phyloP scores from a whole-genome alignment of 2,329 filamentous ascomycete species.

The Cordyceps militaris region DNA sequence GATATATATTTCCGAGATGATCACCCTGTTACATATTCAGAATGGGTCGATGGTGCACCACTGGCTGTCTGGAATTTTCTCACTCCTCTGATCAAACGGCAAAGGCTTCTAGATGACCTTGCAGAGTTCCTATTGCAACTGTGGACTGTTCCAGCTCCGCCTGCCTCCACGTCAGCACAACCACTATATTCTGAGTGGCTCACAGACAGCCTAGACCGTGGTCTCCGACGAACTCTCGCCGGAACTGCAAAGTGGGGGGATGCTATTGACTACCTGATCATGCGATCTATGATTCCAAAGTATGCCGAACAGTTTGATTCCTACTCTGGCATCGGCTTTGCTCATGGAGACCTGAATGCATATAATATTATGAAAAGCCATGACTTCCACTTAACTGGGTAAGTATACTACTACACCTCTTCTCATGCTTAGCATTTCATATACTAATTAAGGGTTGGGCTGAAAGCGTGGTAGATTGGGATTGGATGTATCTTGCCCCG shows the following conservation, averaged over 20 bases:
- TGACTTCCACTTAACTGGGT: constrained; percentile 1
- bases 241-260: not conserved
- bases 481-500: constrained; percentile 2
- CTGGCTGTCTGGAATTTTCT: not conserved
- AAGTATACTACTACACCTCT: not conserved
- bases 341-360: constrained; percentile 2
- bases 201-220: constrained; percentile 1
- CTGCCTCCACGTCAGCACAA: not conserved
- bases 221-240: not conserved
- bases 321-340: not conserved
- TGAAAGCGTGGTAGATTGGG: constrained; percentile 5
- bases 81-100: not conserved
- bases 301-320: not conserved
- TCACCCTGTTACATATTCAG: not conserved
- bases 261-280: constrained; percentile 6
- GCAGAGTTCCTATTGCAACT: constrained; percentile 5
- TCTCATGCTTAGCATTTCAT: not conserved
- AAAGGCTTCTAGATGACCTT: not conserved
- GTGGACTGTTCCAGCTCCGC: not conserved
- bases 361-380: not conserved
- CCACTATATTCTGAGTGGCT: not conserved
- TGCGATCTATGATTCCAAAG: constrained; percentile 5
- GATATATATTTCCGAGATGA: not conserved
- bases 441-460: not conserved
- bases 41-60: constrained; percentile 1